Evolutionary conservation across 345 rosid species (phyloP).

Genomic region (Iberis pinnata): DNA sequence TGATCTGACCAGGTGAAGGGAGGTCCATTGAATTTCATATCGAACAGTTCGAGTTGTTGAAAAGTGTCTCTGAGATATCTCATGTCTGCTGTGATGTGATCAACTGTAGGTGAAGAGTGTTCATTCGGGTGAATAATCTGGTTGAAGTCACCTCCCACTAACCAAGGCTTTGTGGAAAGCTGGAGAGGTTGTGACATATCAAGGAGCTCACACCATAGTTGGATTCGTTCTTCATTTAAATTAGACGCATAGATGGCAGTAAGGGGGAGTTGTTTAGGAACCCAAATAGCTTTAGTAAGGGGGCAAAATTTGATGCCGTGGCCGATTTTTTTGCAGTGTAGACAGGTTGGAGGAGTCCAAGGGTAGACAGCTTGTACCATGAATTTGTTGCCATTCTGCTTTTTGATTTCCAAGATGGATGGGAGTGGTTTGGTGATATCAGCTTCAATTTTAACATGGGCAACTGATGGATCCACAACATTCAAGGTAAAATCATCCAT

Average conservation of each 20-base stretch:
- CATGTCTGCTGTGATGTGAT: background rate
- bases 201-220: background rate
- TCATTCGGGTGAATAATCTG: background rate
- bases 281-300: no score
- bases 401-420: no score
- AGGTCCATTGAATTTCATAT: background rate
- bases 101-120: background rate
- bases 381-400: no score
- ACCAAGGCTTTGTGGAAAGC: background rate
- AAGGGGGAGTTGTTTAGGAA: no score
- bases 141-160: background rate
- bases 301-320: no score
- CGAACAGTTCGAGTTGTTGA: background rate
- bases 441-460: no score
- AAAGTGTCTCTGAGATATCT: background rate
- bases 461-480: no score
- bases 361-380: no score
- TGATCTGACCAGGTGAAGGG: background rate
- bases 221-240: background rate
- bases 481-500: no score
- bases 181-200: background rate
- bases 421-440: no score
- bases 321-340: no score
- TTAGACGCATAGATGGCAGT: background rate
- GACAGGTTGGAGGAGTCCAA: no score